Evolutionary conservation across 225 moss, liverwort and hornwort genomes (phyloP), one percentile per base, ranked within the genome.

Genomic region (Straminergon stramineum): DNA sequence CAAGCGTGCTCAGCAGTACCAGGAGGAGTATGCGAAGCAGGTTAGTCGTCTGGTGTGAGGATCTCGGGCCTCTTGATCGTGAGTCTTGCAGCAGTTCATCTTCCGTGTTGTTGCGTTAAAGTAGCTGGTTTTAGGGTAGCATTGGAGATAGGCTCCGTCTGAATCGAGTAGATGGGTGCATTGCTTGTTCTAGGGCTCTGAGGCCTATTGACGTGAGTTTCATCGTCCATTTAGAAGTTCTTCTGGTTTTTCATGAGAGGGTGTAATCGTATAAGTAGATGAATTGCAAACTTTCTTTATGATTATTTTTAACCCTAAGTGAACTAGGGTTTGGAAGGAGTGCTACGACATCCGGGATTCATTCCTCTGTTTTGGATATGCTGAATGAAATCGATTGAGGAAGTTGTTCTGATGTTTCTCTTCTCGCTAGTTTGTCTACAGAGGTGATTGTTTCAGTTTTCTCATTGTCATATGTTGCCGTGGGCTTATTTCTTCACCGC

Each of bases 1-100:
- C 91, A 96, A 95, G 93, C 94, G 96, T 26, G 95, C 97, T 5
- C 95, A 96, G 91, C 92, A 95, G 88, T 97, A 97, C 74, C 82
- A 94, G 86, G 96, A 95, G 89, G 96, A 97, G 87, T 96, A 96
- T 64, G 87, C 83, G 69, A 82, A 93, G n/a, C 93, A 96, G 94
- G 92, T 91, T 21, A 71, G 86, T 69, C 48, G 9, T 23, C 31
- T 78, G 61, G 13, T 69, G 48, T 70, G 79, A 69, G 24, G 28
- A 39, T 89, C 51, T 62, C 13, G 24, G 52, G 19, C 26, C 26
- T 10, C 76, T 56, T 56, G 76, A 77, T 63, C 30, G 52, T 70
- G 84, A 58, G 71, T 48, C 52, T 70, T 34, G 28, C 53, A 30
- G 26, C 65, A 55, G 39, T 62, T 51, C 15, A 62, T 31, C 61